phyloP scores from a whole-genome alignment of 78 protist species.

The Mastigamoeba balamuthi region DNA sequence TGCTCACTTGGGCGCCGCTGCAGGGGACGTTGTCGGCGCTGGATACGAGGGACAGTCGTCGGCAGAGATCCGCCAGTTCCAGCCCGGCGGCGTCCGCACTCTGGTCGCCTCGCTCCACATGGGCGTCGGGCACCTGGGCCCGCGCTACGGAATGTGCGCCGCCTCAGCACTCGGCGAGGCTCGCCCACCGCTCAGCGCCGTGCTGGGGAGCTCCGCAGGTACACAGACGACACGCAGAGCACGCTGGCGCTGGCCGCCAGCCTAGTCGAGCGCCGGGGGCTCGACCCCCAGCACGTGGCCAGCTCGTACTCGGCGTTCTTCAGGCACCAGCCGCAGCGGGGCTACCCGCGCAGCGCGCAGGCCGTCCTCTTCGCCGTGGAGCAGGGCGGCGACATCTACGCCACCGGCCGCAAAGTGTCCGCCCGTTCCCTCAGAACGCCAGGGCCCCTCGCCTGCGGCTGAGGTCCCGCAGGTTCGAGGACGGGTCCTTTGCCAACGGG shows the following conservation, averaged over 20 bases:
- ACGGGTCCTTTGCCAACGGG: constrained; percentile 24
- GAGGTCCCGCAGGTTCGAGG: not conserved
- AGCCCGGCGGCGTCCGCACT: too few relatives aligned
- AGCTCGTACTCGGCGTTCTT: not conserved
- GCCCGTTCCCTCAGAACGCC: not conserved
- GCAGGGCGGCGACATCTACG: not conserved
- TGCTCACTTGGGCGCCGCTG: too few relatives aligned
- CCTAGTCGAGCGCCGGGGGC: not conserved
- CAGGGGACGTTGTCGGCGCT: too few relatives aligned
- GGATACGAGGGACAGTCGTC: too few relatives aligned
- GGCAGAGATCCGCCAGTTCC: too few relatives aligned
- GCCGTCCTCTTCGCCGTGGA: not conserved
- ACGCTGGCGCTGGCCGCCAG: constrained; percentile 24
- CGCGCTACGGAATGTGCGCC: too few relatives aligned
- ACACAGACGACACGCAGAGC: constrained; percentile 26
- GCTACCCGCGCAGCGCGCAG: not conserved
- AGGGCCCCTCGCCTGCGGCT: not conserved
- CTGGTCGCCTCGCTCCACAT: too few relatives aligned
- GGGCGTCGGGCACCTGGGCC: too few relatives aligned
- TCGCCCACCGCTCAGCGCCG: too few relatives aligned
- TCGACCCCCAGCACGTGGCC: not conserved
- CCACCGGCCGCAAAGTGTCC: not conserved
- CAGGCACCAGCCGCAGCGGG: not conserved
- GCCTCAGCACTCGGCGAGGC: too few relatives aligned
- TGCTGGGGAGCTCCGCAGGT: too few relatives aligned